These are phyloP conservation scores for Cochlearia excelsa DNA, from an alignment of 345 rosid genomes.

Conservation along the genomic window DNA sequence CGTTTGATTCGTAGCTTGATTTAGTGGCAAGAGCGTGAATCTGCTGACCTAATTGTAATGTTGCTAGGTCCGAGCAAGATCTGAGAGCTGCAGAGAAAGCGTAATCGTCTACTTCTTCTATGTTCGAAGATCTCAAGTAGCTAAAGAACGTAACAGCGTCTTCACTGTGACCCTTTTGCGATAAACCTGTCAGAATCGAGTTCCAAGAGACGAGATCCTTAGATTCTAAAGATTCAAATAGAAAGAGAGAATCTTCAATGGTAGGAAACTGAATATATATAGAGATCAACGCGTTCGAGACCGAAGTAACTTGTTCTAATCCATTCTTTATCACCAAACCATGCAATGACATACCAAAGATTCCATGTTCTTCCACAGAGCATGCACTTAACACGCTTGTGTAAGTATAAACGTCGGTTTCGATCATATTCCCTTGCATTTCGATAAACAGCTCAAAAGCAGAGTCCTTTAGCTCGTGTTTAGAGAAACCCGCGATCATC, in stretches of 20 bases:
- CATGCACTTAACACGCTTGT: slow-evolving; percentile 63
- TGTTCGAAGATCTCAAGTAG: slow-evolving; percentile 45
- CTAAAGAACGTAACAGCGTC: slow-evolving; percentile 51
- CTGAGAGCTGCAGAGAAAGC: slow-evolving; percentile 70
- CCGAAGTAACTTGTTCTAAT: slow-evolving; percentile 49
- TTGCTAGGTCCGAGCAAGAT: slow-evolving; percentile 75
- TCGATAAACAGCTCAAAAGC: slow-evolving; percentile 51
- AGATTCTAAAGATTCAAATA: slow-evolving; percentile 50
- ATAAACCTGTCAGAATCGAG: slow-evolving; percentile 62
- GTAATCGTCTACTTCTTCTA: slow-evolving; percentile 60
- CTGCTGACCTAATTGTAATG: slow-evolving; percentile 66
- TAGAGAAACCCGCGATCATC: slow-evolving; percentile 58
- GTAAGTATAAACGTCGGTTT: slow-evolving; percentile 62
- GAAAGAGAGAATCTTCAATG: slow-evolving; percentile 48
- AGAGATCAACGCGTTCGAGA: slow-evolving; percentile 56
- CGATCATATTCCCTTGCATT: slow-evolving; percentile 47
- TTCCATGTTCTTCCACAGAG: slow-evolving; percentile 37
- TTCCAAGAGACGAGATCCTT: slow-evolving; percentile 79
- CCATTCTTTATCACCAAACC: slow-evolving; percentile 64
- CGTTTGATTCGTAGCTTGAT: slow-evolving; percentile 53
- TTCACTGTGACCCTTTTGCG: slow-evolving; percentile 55
- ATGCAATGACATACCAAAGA: slow-evolving; percentile 54
- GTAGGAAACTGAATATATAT: slow-evolving; percentile 56
- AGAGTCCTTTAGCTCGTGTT: slow-evolving; percentile 46
- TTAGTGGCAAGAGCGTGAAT: slow-evolving; percentile 53